Percentiles rank a stretch among this genome's conserved stretches.
phyloP scores from a whole-genome alignment of 2,329 filamentous ascomycete species.

The Sporothrix inflata region DNA sequence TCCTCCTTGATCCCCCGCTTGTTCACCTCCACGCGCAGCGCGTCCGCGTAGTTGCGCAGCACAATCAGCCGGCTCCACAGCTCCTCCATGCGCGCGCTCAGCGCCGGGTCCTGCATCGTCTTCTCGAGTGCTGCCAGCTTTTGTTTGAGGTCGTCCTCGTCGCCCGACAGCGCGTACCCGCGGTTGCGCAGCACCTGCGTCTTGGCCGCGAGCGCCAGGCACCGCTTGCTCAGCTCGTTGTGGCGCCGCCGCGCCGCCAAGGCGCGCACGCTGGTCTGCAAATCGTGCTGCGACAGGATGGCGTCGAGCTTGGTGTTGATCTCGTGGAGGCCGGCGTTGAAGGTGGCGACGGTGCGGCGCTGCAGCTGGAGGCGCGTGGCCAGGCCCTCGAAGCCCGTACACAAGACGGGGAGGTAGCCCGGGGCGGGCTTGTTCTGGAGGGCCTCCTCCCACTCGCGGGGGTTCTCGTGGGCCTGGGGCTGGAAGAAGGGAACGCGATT shows the following conservation, averaged over 20 bases:
- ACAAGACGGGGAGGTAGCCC: conserved; percentile 76
- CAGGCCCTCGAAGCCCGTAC: conserved; percentile 72
- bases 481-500: conserved; percentile 76
- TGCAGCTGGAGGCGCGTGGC: conserved; percentile 74
- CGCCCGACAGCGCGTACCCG: conserved; percentile 77
- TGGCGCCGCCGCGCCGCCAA: conserved; percentile 74
- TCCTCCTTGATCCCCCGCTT: conserved; percentile 62
- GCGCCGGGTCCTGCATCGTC: conserved; percentile 71
- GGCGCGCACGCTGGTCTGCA: conserved; percentile 73
- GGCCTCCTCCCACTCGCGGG: conserved; percentile 81
- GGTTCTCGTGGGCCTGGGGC: conserved; percentile 70
- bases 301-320: conserved; percentile 75
- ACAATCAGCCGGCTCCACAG: conserved; percentile 82
- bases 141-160: conserved; percentile 77
- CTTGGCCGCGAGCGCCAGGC: conserved; percentile 73
- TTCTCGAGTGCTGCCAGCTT: conserved; percentile 72
- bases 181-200: conserved; percentile 80
- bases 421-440: conserved; percentile 76
- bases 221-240: conserved; percentile 71
- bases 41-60: conserved; percentile 71
- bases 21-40: conserved; percentile 74
- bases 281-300: conserved; percentile 75
- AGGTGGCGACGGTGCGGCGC: conserved; percentile 67
- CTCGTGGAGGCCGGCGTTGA: conserved; percentile 74
- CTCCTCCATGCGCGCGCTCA: conserved; percentile 78